A percentile compares a stretch with the other conserved stretches of the same genome.
Conservation (phyloP, 306 rosid genomes). For the Cicer chorassanicum region DNA sequence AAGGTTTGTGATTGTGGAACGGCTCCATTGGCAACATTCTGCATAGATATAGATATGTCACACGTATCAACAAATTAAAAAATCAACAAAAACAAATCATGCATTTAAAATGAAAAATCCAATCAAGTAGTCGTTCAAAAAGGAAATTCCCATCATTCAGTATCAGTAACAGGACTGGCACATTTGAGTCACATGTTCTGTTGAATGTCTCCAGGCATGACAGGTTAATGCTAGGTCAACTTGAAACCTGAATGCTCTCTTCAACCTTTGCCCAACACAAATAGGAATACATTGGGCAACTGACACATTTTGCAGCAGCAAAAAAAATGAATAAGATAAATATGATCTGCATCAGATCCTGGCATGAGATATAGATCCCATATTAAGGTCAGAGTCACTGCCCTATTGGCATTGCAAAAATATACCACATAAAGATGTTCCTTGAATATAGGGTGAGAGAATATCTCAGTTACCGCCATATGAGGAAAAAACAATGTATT, state of each 20-base stretch:
- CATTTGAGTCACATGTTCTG: neutral
- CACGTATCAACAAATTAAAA: slow-evolving; percentile 29
- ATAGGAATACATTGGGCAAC: slow-evolving; percentile 17
- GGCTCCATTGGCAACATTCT: slow-evolving; percentile 77
- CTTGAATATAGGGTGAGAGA: slow-evolving; percentile 5
- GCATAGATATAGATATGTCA: slow-evolving; percentile 46
- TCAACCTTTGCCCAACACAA: slow-evolving; percentile 37
- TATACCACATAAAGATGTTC: neutral
- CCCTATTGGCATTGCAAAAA: slow-evolving; percentile 27
- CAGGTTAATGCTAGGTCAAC: slow-evolving; percentile 15
- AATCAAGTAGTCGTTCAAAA: slow-evolving; percentile 21
- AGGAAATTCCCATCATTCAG: neutral
- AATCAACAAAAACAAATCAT: slow-evolving; percentile 8
- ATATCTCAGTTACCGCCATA: neutral
- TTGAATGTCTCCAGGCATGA: slow-evolving; percentile 14
- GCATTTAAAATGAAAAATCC: slow-evolving; percentile 24
- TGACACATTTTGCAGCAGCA: neutral
- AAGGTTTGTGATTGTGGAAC: slow-evolving; percentile 77
- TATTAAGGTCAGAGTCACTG: slow-evolving; percentile 19
- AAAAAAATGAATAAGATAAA: neutral
- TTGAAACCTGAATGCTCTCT: neutral
- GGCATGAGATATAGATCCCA: slow-evolving; percentile 35
- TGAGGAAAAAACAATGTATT: neutral
- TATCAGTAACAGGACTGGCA: slow-evolving; percentile 17
- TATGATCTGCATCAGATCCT: slow-evolving; percentile 32